Evolutionary conservation across 768 basidiomycete species (phyloP).

Genomic region (Naganishia onofrii): DNA sequence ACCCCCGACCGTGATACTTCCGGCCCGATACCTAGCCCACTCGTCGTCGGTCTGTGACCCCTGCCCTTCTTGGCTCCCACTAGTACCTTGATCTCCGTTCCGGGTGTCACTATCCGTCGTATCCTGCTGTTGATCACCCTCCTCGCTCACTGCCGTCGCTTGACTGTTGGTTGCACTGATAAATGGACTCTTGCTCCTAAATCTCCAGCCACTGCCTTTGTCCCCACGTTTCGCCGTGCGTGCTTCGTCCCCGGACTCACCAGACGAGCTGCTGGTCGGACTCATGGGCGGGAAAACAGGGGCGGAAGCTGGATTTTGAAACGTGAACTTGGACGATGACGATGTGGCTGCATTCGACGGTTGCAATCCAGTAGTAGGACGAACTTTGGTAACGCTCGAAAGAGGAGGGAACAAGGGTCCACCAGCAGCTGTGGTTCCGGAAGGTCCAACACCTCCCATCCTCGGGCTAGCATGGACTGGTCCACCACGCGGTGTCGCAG

Average conservation of each 20-base stretch:
- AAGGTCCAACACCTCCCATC: neutral
- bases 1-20: slow-evolving; percentile 33
- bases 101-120: slow-evolving; percentile 8
- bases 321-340: slow-evolving; percentile 18
- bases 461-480: neutral
- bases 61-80: neutral
- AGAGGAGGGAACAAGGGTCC: slow-evolving; percentile 25
- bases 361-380: neutral
- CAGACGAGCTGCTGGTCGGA: slow-evolving; percentile 28
- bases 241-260: slow-evolving; percentile 20
- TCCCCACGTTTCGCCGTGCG: neutral
- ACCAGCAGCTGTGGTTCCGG: neutral
- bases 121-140: neutral
- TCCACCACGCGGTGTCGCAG: slow-evolving; percentile 2
- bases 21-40: slow-evolving; percentile 20
- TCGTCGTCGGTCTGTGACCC: neutral
- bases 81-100: slow-evolving; percentile 8
- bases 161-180: slow-evolving; percentile 18
- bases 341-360: neutral
- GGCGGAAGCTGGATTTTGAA: slow-evolving; percentile 1
- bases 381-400: slow-evolving; percentile 24
- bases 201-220: neutral
- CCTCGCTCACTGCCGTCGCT: slow-evolving; percentile 5
- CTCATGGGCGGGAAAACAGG: slow-evolving; percentile 29
- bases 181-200: slow-evolving; percentile 18